phyloP scores from a whole-genome alignment of 2,329 filamentous ascomycete genomes.

The Phyllosticta citrichinensis region DNA sequence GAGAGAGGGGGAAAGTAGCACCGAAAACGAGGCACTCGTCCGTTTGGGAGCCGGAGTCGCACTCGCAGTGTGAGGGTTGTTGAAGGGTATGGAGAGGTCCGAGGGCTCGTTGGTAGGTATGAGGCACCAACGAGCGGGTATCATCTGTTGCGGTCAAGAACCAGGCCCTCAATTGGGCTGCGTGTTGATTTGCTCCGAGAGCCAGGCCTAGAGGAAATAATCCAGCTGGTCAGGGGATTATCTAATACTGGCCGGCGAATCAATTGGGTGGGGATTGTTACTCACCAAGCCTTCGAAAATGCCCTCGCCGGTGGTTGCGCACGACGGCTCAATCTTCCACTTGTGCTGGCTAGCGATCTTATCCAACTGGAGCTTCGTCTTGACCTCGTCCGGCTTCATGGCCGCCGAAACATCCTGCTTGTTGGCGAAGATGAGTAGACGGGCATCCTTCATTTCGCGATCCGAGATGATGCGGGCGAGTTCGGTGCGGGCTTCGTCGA shows the following conservation, averaged over 20 bases:
- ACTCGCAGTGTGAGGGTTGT: not conserved
- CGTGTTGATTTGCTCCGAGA: constrained; percentile 10
- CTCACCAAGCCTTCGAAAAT: constrained; percentile 42
- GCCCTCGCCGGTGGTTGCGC: constrained; percentile 42
- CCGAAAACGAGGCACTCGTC: not conserved
- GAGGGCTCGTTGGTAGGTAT: not conserved
- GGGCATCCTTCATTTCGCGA: constrained; percentile 93
- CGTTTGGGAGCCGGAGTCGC: not conserved
- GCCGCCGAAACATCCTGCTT: constrained; percentile 86
- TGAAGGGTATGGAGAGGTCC: not conserved
- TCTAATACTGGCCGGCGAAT: not conserved
- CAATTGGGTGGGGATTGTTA: not conserved
- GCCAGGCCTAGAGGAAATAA: constrained; percentile 5
- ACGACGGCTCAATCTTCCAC: constrained; percentile 46
- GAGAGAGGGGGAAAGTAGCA: not conserved
- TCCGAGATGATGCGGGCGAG: constrained; percentile 98
- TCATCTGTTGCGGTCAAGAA: not conserved
- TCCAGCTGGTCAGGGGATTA: not conserved
- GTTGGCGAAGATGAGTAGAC: constrained; percentile 97
- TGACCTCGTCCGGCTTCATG: constrained; percentile 42
- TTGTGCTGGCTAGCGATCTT: constrained; percentile 42
- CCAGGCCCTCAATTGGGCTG: constrained; percentile 6
- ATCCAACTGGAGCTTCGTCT: constrained; percentile 37
- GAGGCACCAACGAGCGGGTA: not conserved
- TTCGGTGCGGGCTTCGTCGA: constrained; percentile 93